phyloP scores from a whole-genome alignment of 73 alveolate genomes.

The Paraurostyla sp. region DNA sequence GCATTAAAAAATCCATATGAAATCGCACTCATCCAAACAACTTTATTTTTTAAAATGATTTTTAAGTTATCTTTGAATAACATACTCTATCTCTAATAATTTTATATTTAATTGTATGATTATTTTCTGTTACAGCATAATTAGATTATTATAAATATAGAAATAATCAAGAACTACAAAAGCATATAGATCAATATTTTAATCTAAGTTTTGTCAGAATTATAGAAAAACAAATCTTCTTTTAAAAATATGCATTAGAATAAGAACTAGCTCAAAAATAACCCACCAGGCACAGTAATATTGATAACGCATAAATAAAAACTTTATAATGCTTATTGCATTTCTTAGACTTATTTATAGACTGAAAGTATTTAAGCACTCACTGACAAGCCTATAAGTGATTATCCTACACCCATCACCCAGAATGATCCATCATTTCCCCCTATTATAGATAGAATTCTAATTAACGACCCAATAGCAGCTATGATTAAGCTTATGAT shows the following conservation, averaged over 20 bases:
- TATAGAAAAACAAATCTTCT: background rate
- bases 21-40: background rate
- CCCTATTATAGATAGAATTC: background rate
- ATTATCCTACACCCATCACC: background rate
- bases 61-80: background rate
- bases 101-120: background rate
- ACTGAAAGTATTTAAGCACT: background rate
- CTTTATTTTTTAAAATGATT: background rate
- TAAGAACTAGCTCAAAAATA: background rate
- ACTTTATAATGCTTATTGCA: background rate
- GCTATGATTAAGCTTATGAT: background rate
- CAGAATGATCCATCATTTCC: background rate
- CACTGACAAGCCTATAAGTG: background rate
- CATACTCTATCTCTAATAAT: background rate
- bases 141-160: background rate
- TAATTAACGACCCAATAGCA: background rate
- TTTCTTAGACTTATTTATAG: background rate
- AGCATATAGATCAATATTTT: background rate
- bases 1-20: constrained; percentile 5
- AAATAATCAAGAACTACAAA: background rate
- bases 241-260: background rate
- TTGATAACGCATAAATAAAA: background rate
- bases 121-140: background rate
- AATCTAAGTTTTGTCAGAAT: background rate
- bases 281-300: background rate